Conservation (phyloP, 345 rosid species). For the Gossypium herbaceum region DNA sequence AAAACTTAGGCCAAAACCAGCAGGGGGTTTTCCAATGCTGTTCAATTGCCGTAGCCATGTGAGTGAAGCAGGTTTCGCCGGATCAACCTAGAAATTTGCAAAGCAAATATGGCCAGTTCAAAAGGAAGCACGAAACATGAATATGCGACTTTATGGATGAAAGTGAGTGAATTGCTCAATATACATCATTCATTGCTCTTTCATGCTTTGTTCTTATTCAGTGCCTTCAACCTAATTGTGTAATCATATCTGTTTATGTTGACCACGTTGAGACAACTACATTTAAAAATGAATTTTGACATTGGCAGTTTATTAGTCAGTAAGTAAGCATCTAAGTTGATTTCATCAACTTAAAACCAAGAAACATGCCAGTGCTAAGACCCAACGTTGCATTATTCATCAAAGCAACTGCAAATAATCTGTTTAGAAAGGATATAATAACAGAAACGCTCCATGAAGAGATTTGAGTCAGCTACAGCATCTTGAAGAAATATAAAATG, state of each 20-base stretch:
- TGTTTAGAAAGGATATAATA: background rate
- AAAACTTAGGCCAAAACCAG: constrained; percentile 38
- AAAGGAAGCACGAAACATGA: background rate
- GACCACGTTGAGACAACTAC: background rate
- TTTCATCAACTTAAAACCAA: background rate
- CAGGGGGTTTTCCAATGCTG: constrained; percentile 30
- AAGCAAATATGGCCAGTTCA: background rate
- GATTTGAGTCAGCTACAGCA: background rate
- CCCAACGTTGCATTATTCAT: background rate
- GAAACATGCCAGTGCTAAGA: background rate
- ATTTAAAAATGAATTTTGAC: constrained; percentile 3
- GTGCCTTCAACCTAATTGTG: background rate
- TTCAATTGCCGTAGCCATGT: constrained; percentile 62
- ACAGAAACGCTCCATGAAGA: too few species aligned
- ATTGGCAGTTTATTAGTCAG: background rate
- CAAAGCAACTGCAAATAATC: background rate
- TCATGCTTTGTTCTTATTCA: background rate
- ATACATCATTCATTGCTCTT: background rate
- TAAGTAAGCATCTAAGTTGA: background rate
- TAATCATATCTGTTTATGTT: background rate
- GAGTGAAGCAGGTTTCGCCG: constrained; percentile 47
- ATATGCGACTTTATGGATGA: background rate
- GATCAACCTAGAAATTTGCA: constrained; percentile 41
- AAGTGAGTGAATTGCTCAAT: background rate
- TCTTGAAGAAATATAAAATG: background rate